Conservation (phyloP, 352 stramenopile genomes). For the Bremia lactucae region DNA sequence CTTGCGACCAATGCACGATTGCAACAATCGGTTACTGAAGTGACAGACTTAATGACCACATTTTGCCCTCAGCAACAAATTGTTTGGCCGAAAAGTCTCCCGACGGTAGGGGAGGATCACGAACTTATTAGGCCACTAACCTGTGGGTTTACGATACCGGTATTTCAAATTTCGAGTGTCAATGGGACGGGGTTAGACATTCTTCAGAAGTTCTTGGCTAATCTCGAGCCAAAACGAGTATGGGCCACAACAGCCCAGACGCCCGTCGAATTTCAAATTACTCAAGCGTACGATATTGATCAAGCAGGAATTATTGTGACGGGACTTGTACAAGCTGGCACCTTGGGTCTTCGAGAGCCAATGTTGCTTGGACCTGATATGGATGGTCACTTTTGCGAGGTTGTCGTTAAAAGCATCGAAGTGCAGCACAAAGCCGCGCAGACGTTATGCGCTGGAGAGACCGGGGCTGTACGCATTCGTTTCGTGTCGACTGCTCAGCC, state of each 20-base stretch:
- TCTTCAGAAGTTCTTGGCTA: constrained; percentile 45
- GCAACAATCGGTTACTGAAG: constrained; percentile 34
- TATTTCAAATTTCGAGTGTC: constrained; percentile 59
- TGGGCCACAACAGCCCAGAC: constrained; percentile 43
- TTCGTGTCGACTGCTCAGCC: constrained; percentile 19
- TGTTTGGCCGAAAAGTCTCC: constrained; percentile 3
- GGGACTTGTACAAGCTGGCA: constrained; percentile 59
- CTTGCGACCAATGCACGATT: constrained; percentile 29
- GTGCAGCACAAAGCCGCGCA: constrained; percentile 59
- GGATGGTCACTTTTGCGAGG: constrained; percentile 49
- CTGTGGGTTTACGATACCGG: constrained; percentile 21
- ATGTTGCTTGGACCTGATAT: constrained; percentile 59
- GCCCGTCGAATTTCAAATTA: constrained; percentile 66
- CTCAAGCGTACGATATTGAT: constrained; percentile 66
- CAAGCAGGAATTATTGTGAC: constrained; percentile 58
- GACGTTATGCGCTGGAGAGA: constrained; percentile 54
- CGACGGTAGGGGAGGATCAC: constrained; percentile 5
- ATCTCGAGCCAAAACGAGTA: constrained; percentile 49
- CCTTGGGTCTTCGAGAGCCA: constrained; percentile 42
- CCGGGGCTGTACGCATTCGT: constrained; percentile 50
- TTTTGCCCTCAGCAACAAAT: constrained; percentile 21
- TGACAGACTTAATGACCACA: constrained; percentile 29
- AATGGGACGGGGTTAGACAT: constrained; percentile 39
- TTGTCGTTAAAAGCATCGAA: constrained; percentile 67
- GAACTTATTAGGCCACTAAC: constrained; percentile 2